Conservation (phyloP, 257 asterid species). For the Avicennia marina region DNA sequence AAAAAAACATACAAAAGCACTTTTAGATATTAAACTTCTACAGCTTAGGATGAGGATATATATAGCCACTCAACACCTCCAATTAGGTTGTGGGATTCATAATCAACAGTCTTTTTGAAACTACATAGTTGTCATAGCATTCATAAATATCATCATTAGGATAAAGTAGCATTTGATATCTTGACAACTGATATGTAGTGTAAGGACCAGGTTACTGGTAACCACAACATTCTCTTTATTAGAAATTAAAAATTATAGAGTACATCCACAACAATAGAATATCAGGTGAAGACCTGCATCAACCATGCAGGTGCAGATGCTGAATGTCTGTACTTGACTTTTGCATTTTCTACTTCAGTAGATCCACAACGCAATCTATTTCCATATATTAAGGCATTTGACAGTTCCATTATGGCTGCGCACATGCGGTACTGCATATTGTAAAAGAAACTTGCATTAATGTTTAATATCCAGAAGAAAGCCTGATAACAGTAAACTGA, state of each 20-base stretch:
- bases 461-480: background rate
- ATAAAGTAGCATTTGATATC: too few relatives aligned
- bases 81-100: background rate
- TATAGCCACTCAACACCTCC: too few relatives aligned
- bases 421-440: constrained; percentile 95
- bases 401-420: constrained; percentile 79
- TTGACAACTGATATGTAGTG: background rate
- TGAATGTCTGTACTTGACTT: constrained; percentile 51
- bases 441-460: constrained; percentile 27
- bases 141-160: too few relatives aligned
- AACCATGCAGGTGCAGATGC: constrained; percentile 68
- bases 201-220: constrained; percentile 1
- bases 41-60: too few relatives aligned
- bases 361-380: constrained; percentile 88
- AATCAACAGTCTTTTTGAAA: too few relatives aligned
- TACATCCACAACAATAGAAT: constrained; percentile 10
- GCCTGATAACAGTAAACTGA: background rate
- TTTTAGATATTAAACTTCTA: too few relatives aligned
- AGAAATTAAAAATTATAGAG: background rate
- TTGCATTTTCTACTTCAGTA: constrained; percentile 69
- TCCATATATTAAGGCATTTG: constrained; percentile 91
- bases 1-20: background rate
- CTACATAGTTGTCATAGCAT: too few relatives aligned
- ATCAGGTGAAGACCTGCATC: constrained; percentile 47
- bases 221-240: constrained; percentile 1